Base-by-base conservation (phyloP, 106 monocot species). In the Dendrobium huoshanense region DNA sequence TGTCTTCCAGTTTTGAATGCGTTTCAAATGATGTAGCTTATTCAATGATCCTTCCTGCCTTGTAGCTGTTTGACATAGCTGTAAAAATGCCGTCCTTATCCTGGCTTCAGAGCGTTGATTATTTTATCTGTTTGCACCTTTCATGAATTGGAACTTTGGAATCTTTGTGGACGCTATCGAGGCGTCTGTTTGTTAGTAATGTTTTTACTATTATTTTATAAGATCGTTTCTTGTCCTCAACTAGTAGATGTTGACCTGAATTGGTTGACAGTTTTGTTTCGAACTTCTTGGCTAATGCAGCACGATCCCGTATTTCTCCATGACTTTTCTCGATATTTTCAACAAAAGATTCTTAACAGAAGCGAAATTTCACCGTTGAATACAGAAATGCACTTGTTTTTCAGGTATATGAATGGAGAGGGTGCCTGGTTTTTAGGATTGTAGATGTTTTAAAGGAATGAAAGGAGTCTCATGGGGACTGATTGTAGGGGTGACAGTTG, bases 401-500 rank as follows among this genome's bases (percentile, higher is more conserved):
- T 67, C 44, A 80, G 78, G 79, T 55, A 15, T 68, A 58, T 80
- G 48, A 24, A 88, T 85, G 87, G 72, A n/a, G 79, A 45, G 67
- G 44, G 41, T 40, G 65, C 29, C 15, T 64, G 64, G 2, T 43
- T 78, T 7, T 22, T 85, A 77, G 27, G 70, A 27, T 55, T 82
- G 75, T 31, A 31, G 73, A 6, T 31, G 51, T 13, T 20, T 84
- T 75, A 58, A 80, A 67, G 87, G 79, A 72, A 96, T 93, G 90
- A 86, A 65, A 80, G 90, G 85, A 24, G 84, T 87, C 10, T 89
- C 91, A 16, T 86, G 81, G 82, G 90, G 91, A 37, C 55, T 97
- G 81, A 91, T 91, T 11, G 79, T 97, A 11, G 96, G 96, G 10
- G 83, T 92, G 48, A 90, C 94, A 0, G 80, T 91, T 33, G 96